Evolutionary conservation across 2,329 filamentous ascomycete species (phyloP).

Genomic region (Phialophora expanda): DNA sequence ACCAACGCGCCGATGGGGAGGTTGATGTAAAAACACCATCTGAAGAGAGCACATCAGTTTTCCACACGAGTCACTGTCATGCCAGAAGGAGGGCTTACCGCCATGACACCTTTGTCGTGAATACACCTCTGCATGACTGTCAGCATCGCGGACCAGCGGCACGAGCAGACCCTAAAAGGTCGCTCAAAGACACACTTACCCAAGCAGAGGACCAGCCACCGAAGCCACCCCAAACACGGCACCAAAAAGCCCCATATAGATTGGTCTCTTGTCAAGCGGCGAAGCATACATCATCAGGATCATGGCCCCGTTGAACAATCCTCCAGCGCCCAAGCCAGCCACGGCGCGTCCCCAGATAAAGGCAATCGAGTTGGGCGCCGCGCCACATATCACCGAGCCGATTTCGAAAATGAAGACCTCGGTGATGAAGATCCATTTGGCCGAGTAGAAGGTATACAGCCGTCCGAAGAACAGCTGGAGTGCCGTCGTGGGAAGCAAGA

Average conservation of each 20-base stretch:
- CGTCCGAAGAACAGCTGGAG: constrained; percentile 53
- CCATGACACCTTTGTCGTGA: constrained; percentile 46
- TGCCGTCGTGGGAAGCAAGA: constrained; percentile 32
- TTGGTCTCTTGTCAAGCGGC: constrained; percentile 41
- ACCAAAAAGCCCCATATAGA: constrained; percentile 36
- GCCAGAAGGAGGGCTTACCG: constrained; percentile 13
- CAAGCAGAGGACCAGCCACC: constrained; percentile 50
- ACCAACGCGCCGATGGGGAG: constrained; percentile 46
- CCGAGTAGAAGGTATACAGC: constrained; percentile 51
- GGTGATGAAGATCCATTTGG: constrained; percentile 52
- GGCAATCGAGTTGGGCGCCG: constrained; percentile 47
- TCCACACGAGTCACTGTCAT: neutral
- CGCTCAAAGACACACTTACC: neutral
- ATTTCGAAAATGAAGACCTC: constrained; percentile 51
- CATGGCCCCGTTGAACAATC: constrained; percentile 48
- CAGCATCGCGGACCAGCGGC: neutral
- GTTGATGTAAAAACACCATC: constrained; percentile 40
- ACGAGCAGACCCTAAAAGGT: neutral
- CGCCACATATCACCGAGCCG: constrained; percentile 49
- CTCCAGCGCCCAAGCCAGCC: constrained; percentile 48
- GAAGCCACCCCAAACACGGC: constrained; percentile 45
- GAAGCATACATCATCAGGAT: constrained; percentile 41
- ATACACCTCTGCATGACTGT: constrained; percentile 43
- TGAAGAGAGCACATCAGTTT: neutral
- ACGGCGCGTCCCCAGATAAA: constrained; percentile 51